phyloP scores from a whole-genome alignment of 2,329 filamentous ascomycete species.

The Alternaria alternata region DNA sequence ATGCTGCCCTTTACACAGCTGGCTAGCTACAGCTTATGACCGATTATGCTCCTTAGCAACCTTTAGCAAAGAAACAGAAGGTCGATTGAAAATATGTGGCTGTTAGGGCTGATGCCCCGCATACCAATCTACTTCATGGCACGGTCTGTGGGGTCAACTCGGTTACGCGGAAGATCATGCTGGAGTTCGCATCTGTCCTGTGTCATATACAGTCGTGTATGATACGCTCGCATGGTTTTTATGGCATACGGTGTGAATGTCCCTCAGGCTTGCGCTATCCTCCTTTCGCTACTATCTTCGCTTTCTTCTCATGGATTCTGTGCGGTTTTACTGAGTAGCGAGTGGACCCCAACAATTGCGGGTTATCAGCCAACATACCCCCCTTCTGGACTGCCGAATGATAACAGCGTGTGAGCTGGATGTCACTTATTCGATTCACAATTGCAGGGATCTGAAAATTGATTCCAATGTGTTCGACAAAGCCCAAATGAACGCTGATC shows the following conservation, averaged over 20 bases:
- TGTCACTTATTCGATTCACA: background rate
- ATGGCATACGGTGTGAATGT: background rate
- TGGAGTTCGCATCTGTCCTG: background rate
- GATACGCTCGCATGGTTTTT: background rate
- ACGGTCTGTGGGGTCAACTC: constrained; percentile 3
- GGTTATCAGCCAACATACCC: background rate
- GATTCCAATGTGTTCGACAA: constrained; percentile 7
- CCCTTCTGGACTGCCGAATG: background rate
- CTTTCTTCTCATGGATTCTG: background rate
- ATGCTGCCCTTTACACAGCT: background rate
- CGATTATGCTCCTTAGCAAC: background rate
- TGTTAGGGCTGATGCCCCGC: constrained; percentile 7
- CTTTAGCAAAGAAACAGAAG: background rate
- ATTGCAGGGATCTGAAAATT: constrained; percentile 5
- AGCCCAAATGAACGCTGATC: constrained; percentile 14
- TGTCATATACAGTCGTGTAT: background rate
- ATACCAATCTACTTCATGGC: constrained; percentile 6
- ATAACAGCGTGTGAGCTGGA: background rate
- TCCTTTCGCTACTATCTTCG: background rate
- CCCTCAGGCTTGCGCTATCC: background rate
- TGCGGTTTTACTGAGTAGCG: background rate
- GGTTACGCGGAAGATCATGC: background rate
- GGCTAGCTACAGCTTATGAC: background rate
- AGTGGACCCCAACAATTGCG: background rate
- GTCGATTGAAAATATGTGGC: background rate